Percentiles rank a stretch among this genome's conserved stretches.
These are phyloP conservation scores for Ormosia semicastrata DNA, from an alignment of 306 rosid species.

Conservation along the genomic window DNA sequence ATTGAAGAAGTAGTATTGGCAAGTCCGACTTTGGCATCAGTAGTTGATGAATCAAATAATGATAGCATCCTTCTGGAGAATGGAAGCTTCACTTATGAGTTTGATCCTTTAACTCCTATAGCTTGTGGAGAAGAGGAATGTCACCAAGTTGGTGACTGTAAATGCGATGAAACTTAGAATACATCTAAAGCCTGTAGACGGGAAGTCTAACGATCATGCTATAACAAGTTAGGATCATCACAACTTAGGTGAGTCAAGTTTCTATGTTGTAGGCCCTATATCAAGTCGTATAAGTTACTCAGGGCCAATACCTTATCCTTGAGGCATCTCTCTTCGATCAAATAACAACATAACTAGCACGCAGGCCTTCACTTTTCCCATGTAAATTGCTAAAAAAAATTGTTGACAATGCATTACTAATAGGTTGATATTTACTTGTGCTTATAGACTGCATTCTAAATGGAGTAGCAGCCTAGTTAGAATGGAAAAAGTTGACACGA, in stretches of 20 bases:
- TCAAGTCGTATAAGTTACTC: slow-evolving; percentile 26
- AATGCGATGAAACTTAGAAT: slow-evolving; percentile 25
- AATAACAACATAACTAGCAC: too few relatives aligned
- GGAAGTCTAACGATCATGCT: slow-evolving; percentile 8
- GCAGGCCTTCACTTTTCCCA: too few relatives aligned
- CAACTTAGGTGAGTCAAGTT: slow-evolving; percentile 50
- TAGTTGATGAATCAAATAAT: slow-evolving; percentile 32
- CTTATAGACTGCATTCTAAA: slow-evolving; percentile 73
- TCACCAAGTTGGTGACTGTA: slow-evolving; percentile 23
- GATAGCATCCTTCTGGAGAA: slow-evolving; percentile 37
- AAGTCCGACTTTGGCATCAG: background rate
- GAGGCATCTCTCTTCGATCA: too few relatives aligned
- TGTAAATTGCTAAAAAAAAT: background rate
- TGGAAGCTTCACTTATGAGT: slow-evolving; percentile 31
- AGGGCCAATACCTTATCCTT: too few relatives aligned
- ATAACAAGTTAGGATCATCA: slow-evolving; percentile 34
- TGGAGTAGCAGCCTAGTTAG: slow-evolving; percentile 86
- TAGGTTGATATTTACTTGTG: background rate
- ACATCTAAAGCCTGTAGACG: slow-evolving; percentile 9
- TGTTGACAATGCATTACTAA: background rate
- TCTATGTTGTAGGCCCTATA: slow-evolving; percentile 50
- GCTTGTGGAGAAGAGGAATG: slow-evolving; percentile 35
- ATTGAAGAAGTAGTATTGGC: slow-evolving; percentile 27
- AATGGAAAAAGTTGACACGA: slow-evolving; percentile 78
- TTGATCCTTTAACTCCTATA: slow-evolving; percentile 31